These are phyloP conservation scores for Kregervanrija fluxuum DNA, from an alignment of 805 yeast species.

Conservation along the genomic window DNA sequence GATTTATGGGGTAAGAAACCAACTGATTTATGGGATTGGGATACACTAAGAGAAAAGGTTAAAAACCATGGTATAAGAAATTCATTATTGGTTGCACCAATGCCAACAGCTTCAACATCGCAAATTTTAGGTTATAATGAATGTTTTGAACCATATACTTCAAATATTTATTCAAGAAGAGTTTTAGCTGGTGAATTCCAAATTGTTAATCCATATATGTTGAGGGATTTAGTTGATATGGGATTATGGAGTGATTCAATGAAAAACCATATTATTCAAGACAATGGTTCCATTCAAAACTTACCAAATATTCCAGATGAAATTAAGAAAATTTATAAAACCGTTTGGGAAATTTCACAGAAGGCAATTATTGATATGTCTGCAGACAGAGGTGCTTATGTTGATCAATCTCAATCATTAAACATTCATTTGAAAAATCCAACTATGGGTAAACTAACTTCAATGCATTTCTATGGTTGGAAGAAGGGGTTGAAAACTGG, in stretches of 20 bases:
- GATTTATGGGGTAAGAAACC: slow-evolving; percentile 57
- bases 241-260: slow-evolving; percentile 52
- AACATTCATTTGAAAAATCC: slow-evolving; percentile 89
- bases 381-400: slow-evolving; percentile 71
- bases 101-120: slow-evolving; percentile 64
- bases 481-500: slow-evolving; percentile 98
- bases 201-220: slow-evolving; percentile 52
- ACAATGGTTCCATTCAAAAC: slow-evolving; percentile 52
- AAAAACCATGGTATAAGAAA: slow-evolving; percentile 47
- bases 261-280: slow-evolving; percentile 49
- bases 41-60: slow-evolving; percentile 40
- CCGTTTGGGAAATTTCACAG: slow-evolving; percentile 59
- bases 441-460: slow-evolving; percentile 94
- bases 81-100: slow-evolving; percentile 55
- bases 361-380: slow-evolving; percentile 55
- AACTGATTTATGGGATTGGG: slow-evolving; percentile 54
- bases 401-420: slow-evolving; percentile 90
- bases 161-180: slow-evolving; percentile 56
- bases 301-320: slow-evolving; percentile 49
- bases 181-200: slow-evolving; percentile 60
- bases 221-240: slow-evolving; percentile 50
- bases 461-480: slow-evolving; percentile 99
- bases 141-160: slow-evolving; percentile 58
- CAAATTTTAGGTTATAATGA: slow-evolving; percentile 57
- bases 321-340: slow-evolving; percentile 47